Base-by-base conservation (phyloP, 169 alveolate species). In the Plasmodium inui region DNA sequence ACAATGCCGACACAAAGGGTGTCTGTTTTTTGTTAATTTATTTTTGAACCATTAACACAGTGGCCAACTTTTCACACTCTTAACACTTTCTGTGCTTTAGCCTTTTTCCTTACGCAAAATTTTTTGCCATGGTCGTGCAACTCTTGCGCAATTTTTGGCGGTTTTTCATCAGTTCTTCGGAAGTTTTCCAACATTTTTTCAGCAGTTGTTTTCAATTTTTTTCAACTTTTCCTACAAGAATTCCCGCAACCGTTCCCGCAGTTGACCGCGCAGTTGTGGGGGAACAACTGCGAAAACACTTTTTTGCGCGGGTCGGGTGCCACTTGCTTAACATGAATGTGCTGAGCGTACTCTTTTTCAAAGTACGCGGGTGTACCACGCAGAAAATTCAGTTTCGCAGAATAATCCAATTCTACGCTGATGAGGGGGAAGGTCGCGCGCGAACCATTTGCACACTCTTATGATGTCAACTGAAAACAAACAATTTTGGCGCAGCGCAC, bases 61-160 rank as follows among this genome's bases (percentile, higher is more conserved):
- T 50, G 67, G 80, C 71, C 92, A 83, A 67, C 41, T 86, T 86
- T 86, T 86, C 93, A 86, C 93, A 86, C 93, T 55, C 67, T 72
- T 72, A 67, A 67, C 17, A 67, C 37, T 67, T 67, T 67, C 30
- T 67, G 76, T 67, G 32, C 39, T 67, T 67, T 26, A 26, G 76
- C 30, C 76, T 67, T 67, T 67, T 67, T 67, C 39, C 37, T 26
- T 67, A 22, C 37, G 41, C 41, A 19, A 67, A 67, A 67, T 41
- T 3, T 82, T 28, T 10, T 17, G 37, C 76, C 50, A n/a, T 39
- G 37, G 72, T 19, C 46, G 76, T 71, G 55, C 46, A 83, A 32
- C 46, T 83, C 41, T 28, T 44, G 67, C 44, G 44, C 37, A 70
- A 22, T 55, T 71, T 46, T 6, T 19, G 2, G 8, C 61, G 14